Evolutionary conservation across 495 filamentous ascomycete genomes (phyloP), one percentile per base, ranked within the genome.

Genomic region (Neurospora cerealis): DNA sequence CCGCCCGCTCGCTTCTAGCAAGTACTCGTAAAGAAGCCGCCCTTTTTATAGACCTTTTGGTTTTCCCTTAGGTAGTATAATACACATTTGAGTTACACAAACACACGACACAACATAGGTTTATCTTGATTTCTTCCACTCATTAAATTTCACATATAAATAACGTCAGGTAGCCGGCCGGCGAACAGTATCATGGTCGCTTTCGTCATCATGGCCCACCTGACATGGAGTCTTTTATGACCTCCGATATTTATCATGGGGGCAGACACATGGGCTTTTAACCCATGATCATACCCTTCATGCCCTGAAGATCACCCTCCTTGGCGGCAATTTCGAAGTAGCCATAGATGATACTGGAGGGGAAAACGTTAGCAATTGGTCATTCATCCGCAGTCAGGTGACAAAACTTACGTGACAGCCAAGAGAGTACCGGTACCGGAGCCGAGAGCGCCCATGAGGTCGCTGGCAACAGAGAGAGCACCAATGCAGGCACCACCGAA

Each of bases 401-500:
- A 8, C 48, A 60, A 42, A 82, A 92, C 94, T 91, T 89, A 98
- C 93, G 96, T 99, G 78, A 99, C 96, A 81, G 96, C 96, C 83
- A 99, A 89, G 69, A 99, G 86, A 79, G 97, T 98, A 90, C 96
- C 95, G 77, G 96, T 99, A 78, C 96, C 96, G 72, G 92, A 95
- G 81, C 96, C 96, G 72, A 99, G 89, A 79, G 96, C 96, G 79
- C 96, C 96, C 82, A 98, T 88, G 70, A 99, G 91, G 86, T 99
- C 96, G 78, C 93, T 96, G 77, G 92, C 91, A 80, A 99, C 94
- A 40, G 94, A 97, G 42, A 99, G 89, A 78, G 92, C 96, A 84
- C 96, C 96, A 88, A 99, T 99, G 88, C 95, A 98, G 74, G 96
- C 96, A 86, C 96, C 96, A 84, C 96, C 96, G 78, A 99, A 99